Evolutionary conservation across 2,329 filamentous ascomycete genomes (phyloP).

Genomic region (Diaporthe batatas): DNA sequence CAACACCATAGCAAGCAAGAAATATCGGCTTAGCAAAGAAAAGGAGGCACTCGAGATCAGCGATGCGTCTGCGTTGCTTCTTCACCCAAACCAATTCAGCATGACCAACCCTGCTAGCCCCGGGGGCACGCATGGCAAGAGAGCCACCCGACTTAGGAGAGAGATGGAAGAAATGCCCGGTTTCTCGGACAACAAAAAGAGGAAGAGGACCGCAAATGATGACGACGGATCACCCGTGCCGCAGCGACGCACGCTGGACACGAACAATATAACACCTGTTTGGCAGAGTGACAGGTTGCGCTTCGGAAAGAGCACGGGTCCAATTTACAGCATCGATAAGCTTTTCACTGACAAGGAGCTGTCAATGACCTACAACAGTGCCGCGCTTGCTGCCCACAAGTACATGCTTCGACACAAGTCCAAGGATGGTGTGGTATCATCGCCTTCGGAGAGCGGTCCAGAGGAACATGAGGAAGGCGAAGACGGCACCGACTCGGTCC

Average conservation of each 20-base stretch:
- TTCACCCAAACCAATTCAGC: slow-evolving; percentile 78
- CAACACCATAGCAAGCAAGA: slow-evolving; percentile 75
- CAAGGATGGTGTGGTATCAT: slow-evolving; percentile 64
- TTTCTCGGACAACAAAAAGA: slow-evolving; percentile 70
- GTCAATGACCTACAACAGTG: slow-evolving; percentile 73
- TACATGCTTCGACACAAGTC: slow-evolving; percentile 71
- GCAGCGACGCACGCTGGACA: slow-evolving; percentile 67
- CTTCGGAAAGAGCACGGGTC: slow-evolving; percentile 68
- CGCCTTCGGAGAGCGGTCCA: slow-evolving; percentile 65
- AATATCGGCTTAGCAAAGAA: slow-evolving; percentile 73
- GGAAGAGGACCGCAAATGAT: slow-evolving; percentile 71
- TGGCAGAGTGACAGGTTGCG: slow-evolving; percentile 73
- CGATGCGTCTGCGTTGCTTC: slow-evolving; percentile 73
- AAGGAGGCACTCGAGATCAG: slow-evolving; percentile 78
- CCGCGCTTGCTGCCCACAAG: slow-evolving; percentile 72
- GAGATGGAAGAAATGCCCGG: slow-evolving; percentile 70
- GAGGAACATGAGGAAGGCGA: slow-evolving; percentile 63
- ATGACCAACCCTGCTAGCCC: slow-evolving; percentile 75
- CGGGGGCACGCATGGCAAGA: slow-evolving; percentile 73
- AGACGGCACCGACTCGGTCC: slow-evolving; percentile 61
- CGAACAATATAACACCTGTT: slow-evolving; percentile 69
- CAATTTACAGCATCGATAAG: slow-evolving; percentile 76
- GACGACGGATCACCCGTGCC: slow-evolving; percentile 75
- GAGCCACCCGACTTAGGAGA: slow-evolving; percentile 72
- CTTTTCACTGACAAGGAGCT: slow-evolving; percentile 79